Percentiles rank a stretch among this genome's conserved stretches.
Evolutionary conservation across 192 early-diverging fungal species (phyloP).

Genomic region (Mortierella claussenii): DNA sequence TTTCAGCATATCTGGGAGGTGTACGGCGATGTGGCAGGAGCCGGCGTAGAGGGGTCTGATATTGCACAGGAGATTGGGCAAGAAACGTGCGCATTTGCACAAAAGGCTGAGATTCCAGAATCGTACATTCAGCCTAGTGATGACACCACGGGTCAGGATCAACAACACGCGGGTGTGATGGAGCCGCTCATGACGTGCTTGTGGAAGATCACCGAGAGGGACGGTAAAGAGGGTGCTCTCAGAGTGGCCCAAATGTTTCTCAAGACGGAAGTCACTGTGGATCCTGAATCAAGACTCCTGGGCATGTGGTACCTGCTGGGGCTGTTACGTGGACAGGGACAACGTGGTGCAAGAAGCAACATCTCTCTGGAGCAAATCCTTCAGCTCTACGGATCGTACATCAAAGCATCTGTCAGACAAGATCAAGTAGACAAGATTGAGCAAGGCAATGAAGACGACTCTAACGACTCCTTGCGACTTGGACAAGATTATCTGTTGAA

Average conservation of each 20-base stretch:
- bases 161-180: slow-evolving; percentile 24
- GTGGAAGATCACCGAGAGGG: slow-evolving; percentile 28
- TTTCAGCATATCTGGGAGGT: slow-evolving; percentile 62
- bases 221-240: slow-evolving; percentile 29
- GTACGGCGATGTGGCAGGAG: slow-evolving; percentile 52
- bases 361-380: slow-evolving; percentile 49
- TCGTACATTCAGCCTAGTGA: slow-evolving; percentile 40
- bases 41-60: slow-evolving; percentile 41
- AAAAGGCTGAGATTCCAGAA: slow-evolving; percentile 30
- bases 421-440: slow-evolving; percentile 11
- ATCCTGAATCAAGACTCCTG: slow-evolving; percentile 8
- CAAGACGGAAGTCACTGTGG: slow-evolving; percentile 20
- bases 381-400: slow-evolving; percentile 43
- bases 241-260: slow-evolving; percentile 34
- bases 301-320: slow-evolving; percentile 51
- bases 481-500: slow-evolving; percentile 52
- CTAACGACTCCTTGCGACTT: slow-evolving; percentile 5
- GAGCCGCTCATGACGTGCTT: slow-evolving; percentile 28
- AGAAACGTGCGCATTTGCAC: slow-evolving; percentile 50
- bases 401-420: slow-evolving; percentile 42
- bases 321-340: slow-evolving; percentile 14
- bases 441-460: slow-evolving; percentile 26
- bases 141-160: slow-evolving; percentile 12
- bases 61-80: slow-evolving; percentile 58
- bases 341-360: neutral